Percentiles rank a stretch among this genome's conserved stretches.
phyloP scores from a whole-genome alignment of 208 protist genomes.

The Acanthamoeba lugdunensis region DNA sequence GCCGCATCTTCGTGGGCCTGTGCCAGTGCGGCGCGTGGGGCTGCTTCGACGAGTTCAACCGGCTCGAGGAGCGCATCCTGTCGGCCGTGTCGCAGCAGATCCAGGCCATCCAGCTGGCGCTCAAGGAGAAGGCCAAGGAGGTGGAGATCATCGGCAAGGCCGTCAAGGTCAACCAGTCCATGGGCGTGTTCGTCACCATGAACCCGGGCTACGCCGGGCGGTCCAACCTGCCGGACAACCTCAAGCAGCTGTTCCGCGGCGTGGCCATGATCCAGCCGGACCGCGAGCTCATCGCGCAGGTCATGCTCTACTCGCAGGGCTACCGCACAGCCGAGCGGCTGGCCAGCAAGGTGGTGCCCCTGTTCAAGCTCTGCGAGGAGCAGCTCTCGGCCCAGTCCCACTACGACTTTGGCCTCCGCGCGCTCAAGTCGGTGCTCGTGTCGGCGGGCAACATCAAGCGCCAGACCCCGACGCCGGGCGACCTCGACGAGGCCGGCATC shows the following conservation, averaged over 20 bases:
- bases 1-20: slow-evolving; percentile 98
- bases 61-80: slow-evolving; percentile 98
- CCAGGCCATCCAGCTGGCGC: slow-evolving; percentile 91
- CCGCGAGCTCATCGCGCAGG: slow-evolving; percentile 97
- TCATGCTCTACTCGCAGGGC: slow-evolving; percentile 99
- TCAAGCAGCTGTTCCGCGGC: slow-evolving; percentile 98
- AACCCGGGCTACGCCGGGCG: slow-evolving; percentile 99
- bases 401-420: slow-evolving; percentile 99
- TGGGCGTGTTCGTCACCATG: slow-evolving; percentile 99
- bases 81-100: slow-evolving; percentile 99
- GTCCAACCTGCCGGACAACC: slow-evolving; percentile 98
- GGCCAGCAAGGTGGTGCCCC: slow-evolving; percentile 96
- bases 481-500: neutral
- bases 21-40: slow-evolving; percentile 99
- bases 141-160: slow-evolving; percentile 93
- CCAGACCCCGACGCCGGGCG: slow-evolving; percentile 51
- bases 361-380: slow-evolving; percentile 97
- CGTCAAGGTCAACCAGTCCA: slow-evolving; percentile 92
- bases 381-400: slow-evolving; percentile 97
- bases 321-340: slow-evolving; percentile 96
- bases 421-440: slow-evolving; percentile 98
- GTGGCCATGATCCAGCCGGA: slow-evolving; percentile 98
- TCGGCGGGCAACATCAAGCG: slow-evolving; percentile 96
- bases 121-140: slow-evolving; percentile 81
- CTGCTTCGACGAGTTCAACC: slow-evolving; percentile 99